These are phyloP conservation scores for Boletus edulis DNA, from an alignment of 768 basidiomycete species.

Conservation along the genomic window DNA sequence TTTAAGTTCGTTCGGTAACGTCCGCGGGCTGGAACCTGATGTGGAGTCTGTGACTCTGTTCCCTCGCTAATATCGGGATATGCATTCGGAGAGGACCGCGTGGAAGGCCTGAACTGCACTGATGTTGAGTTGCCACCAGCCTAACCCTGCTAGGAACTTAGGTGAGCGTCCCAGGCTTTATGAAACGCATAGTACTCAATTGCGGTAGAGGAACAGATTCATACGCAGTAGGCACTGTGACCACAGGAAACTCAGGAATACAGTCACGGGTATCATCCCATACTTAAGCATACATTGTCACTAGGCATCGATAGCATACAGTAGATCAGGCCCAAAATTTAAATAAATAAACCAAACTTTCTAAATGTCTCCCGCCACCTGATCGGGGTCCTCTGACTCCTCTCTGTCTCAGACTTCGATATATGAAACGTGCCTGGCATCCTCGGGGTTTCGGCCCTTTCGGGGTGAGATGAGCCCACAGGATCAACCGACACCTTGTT, in stretches of 20 bases:
- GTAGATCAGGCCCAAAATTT: background rate
- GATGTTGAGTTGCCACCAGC: background rate
- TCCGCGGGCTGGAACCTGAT: too few species aligned
- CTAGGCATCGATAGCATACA: background rate
- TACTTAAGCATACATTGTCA: background rate
- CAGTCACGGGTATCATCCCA: background rate
- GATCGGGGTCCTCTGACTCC: background rate
- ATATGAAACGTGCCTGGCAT: constrained; percentile 57
- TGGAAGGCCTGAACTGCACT: background rate
- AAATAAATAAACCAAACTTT: constrained; percentile 28
- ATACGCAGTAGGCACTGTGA: too few species aligned
- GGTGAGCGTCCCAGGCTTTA: too few species aligned
- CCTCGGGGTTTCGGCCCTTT: background rate
- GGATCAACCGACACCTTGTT: background rate
- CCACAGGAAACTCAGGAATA: too few species aligned
- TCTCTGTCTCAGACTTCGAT: constrained; percentile 7
- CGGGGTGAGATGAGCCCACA: constrained; percentile 4
- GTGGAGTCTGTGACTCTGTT: too few species aligned
- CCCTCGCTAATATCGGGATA: background rate
- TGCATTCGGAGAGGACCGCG: background rate
- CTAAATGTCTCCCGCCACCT: constrained; percentile 20
- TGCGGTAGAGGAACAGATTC: too few species aligned
- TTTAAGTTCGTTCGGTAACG: too few species aligned
- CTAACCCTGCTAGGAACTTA: too few species aligned
- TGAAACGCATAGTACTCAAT: too few species aligned